Base-by-base conservation (phyloP, 805 yeast genomes). In the Lipomyces starkeyi region DNA sequence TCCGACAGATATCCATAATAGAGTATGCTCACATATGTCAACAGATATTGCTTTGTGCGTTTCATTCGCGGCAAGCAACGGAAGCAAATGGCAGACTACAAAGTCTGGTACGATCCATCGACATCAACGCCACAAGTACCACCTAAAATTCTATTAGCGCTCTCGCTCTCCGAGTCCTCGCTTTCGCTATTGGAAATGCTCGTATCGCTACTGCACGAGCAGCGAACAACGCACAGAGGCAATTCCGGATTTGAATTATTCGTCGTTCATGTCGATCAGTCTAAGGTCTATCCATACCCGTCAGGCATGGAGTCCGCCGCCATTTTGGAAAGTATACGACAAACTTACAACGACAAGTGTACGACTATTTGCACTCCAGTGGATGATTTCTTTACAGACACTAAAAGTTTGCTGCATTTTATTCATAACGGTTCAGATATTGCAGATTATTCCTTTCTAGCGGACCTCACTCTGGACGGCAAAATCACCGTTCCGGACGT, bases 51-150 rank as follows among this genome's bases (percentile, higher is more conserved):
- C 77, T 94, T 91, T 73, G 75, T 84, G 25, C 83, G 87, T 67
- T 93, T 91, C 76, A 82, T 93, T 49, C 83, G 89, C 66, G 88
- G 91, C 29, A 93, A 93, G 77, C 93, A 91, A 78, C 83, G 97
- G 69, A 90, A 89, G 74, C 90, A 84, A 74, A 87, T 94, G 92
- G 93, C 90, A 14, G 85, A 83, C 64, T 93, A 85, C 79, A 90
- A 91, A 75, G 93, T 90, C 27, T 85, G 88, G 73, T 92, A 84
- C 66, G 79, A 78, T 81, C 86, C 86, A 14, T 78, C 79, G 1
- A 80, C 80, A 20, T 80, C 79, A 3, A 68, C 75, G 56, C 80
- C 76, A 14, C 65, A 76, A 2, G 86, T 84, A 20, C 83, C 79
- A 40, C 83, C 89, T 0, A 74, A 90, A 34, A 35, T 70, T 6